Conservation (phyloP, 2,329 filamentous ascomycete species). For the Emericellopsis atlantica region DNA sequence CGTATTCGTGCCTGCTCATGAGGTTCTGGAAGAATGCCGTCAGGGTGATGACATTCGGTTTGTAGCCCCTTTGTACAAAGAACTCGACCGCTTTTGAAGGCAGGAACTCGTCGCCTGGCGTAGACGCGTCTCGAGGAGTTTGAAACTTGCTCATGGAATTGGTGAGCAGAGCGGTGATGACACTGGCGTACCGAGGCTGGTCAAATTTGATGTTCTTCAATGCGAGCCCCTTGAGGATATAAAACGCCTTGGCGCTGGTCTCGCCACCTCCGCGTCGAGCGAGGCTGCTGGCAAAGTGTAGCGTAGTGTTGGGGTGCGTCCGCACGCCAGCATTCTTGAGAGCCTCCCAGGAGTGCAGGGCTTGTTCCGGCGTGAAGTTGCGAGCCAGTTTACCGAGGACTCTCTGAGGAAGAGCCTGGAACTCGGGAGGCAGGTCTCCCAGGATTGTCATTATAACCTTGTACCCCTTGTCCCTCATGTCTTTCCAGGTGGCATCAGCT, state of each 20-base stretch:
- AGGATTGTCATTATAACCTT: background rate
- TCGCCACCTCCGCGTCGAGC: slow-evolving; percentile 25
- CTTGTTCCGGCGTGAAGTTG: slow-evolving; percentile 15
- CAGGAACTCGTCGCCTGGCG: slow-evolving; percentile 10
- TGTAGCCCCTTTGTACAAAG: slow-evolving; percentile 46
- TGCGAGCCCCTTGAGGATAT: slow-evolving; percentile 24
- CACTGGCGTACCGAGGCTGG: slow-evolving; percentile 31
- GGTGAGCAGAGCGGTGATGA: slow-evolving; percentile 45
- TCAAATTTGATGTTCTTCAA: slow-evolving; percentile 30
- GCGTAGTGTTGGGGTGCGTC: slow-evolving; percentile 27
- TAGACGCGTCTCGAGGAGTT: slow-evolving; percentile 1
- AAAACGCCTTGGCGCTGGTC: slow-evolving; percentile 30
- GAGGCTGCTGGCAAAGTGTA: slow-evolving; percentile 34
- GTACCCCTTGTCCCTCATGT: background rate
- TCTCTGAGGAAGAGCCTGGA: slow-evolving; percentile 23
- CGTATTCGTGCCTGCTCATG: slow-evolving; percentile 17
- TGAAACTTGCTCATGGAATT: slow-evolving; percentile 11
- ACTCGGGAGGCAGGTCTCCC: slow-evolving; percentile 10
- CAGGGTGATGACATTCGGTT: slow-evolving; percentile 49
- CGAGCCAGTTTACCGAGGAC: slow-evolving; percentile 19
- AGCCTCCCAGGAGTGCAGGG: slow-evolving; percentile 20
- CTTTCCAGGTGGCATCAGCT: no score
- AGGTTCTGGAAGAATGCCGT: slow-evolving; percentile 62
- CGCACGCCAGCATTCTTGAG: slow-evolving; percentile 14
- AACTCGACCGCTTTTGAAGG: slow-evolving; percentile 16